These are phyloP conservation scores for Fusarium anguioides DNA, from an alignment of 2,329 filamentous ascomycete species.

Conservation along the genomic window DNA sequence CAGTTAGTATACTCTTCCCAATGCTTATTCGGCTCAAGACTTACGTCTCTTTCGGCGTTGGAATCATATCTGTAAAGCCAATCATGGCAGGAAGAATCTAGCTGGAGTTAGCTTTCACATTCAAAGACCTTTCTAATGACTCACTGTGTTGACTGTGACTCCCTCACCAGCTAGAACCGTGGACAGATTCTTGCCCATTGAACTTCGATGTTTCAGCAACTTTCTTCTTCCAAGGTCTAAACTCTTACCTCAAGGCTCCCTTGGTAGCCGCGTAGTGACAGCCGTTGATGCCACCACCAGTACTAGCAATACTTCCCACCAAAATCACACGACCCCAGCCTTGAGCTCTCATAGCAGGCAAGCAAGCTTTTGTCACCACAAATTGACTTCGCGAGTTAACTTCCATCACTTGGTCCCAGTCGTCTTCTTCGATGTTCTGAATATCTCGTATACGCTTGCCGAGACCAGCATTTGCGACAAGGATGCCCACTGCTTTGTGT, in stretches of 20 bases:
- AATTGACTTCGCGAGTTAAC: conserved; percentile 51
- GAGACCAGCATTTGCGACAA: conserved; percentile 50
- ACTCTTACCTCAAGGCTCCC: conserved; percentile 43
- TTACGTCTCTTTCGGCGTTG: conserved; percentile 48
- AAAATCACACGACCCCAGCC: conserved; percentile 49
- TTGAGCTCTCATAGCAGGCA: conserved; percentile 48
- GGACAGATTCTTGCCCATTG: conserved; percentile 51
- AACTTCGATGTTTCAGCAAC: conserved; percentile 34
- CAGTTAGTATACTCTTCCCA: background rate
- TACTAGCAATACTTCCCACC: conserved; percentile 50
- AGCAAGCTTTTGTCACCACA: conserved; percentile 49
- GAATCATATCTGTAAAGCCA: conserved; percentile 51
- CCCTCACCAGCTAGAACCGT: conserved; percentile 49
- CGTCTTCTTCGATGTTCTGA: conserved; percentile 49
- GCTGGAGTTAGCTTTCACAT: accelerated
- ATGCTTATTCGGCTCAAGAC: background rate
- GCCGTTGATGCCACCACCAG: conserved; percentile 50
- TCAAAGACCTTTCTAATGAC: background rate
- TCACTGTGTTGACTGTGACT: conserved; percentile 50
- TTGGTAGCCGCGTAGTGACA: conserved; percentile 53
- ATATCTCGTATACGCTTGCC: conserved; percentile 50
- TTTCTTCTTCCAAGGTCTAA: accelerated
- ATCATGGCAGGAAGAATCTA: conserved; percentile 52
- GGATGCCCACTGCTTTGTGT: conserved; percentile 44
- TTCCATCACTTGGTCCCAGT: conserved; percentile 53